Base-by-base conservation (phyloP, 768 basidiomycete species). In the Boletus rex-veris region DNA sequence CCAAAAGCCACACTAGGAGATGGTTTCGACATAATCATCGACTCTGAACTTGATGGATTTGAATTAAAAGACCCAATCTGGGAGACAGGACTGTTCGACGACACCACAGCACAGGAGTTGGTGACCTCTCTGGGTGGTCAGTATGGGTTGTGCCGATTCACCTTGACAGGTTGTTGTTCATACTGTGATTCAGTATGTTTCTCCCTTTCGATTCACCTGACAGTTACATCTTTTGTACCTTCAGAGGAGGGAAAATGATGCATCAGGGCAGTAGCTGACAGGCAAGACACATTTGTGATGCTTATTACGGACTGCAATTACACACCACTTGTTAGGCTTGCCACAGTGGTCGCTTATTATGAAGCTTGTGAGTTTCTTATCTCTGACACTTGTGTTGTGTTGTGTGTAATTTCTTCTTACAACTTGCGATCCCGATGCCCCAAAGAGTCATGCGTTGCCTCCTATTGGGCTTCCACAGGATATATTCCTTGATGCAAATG, bases 71-170 rank as follows among this genome's bases (percentile, higher is more conserved):
- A 10, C 14, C 21, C 21, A 21, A 21, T 61, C 12, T 66, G 64
- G 65, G 64, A 66, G 41, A 56, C 55, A 0, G 54, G 50, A 10
- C 36, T 67, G 12, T 66, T 66, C 33, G 62, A 64, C 16, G 45
- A 58, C 10, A 57, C 60, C 3, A 56, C 63, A 0, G 65, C 58
- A 3, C 36, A 48, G 39, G 50, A 52, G 9, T 31, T 66, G 0
- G 11, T 66, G 12, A 37, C 14, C 0, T 54, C 59, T 28, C 14
- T 66, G 37, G 18, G 54, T 7, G 26, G 43, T 21, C 45, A 47
- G 39, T 53, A 60, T 50, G 53, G 6, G 56, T 55, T 30, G 39
- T 39, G 7, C 52, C 38, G 15, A 36, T 53, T 46, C 59, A 39
- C 19, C 45, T 52, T 10, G 45, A n/a, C n/a, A n/a, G n/a, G n/a